phyloP scores from a whole-genome alignment of 2,329 filamentous ascomycete genomes.

The Colletotrichum euphorbiae region DNA sequence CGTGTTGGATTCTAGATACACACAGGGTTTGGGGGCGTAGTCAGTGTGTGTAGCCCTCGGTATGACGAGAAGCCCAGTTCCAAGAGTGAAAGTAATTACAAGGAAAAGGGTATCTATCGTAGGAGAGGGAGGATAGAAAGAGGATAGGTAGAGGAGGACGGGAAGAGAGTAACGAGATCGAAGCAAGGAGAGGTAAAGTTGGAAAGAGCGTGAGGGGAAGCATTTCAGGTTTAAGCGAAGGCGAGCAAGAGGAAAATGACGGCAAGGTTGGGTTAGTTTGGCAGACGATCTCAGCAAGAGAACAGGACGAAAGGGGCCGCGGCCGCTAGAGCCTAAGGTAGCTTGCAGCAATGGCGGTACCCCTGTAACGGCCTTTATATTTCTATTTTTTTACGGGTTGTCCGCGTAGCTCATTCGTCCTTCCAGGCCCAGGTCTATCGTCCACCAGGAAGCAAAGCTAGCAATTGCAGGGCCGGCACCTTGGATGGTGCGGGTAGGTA shows the following conservation, averaged over 20 bases:
- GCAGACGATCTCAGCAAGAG: constrained; percentile 27
- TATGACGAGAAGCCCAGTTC: constrained; percentile 31
- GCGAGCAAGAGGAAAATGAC: constrained; percentile 24
- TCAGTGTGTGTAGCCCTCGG: constrained; percentile 4
- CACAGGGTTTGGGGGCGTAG: constrained; percentile 6
- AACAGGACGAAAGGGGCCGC: constrained; percentile 37
- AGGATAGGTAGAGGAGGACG: constrained; percentile 24
- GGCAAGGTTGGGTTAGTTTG: constrained; percentile 15
- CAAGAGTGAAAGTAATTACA: constrained; percentile 35
- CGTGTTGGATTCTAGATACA: constrained; percentile 19
- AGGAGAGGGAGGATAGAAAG: background rate
- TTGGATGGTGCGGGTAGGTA: background rate
- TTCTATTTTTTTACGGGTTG: background rate
- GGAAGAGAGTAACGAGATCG: constrained; percentile 22
- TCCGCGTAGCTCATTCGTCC: background rate
- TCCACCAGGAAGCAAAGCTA: background rate
- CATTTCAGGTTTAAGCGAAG: constrained; percentile 38
- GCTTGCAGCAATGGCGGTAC: constrained; percentile 25
- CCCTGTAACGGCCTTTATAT: constrained; percentile 26
- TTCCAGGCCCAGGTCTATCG: background rate
- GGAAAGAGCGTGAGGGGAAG: constrained; percentile 38
- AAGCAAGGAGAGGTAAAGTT: constrained; percentile 36
- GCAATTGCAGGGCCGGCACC: background rate
- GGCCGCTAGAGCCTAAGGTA: constrained; percentile 25
- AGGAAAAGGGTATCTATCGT: constrained; percentile 40